Conservation (phyloP, 345 rosid genomes). For the Isatis tinctoria region DNA sequence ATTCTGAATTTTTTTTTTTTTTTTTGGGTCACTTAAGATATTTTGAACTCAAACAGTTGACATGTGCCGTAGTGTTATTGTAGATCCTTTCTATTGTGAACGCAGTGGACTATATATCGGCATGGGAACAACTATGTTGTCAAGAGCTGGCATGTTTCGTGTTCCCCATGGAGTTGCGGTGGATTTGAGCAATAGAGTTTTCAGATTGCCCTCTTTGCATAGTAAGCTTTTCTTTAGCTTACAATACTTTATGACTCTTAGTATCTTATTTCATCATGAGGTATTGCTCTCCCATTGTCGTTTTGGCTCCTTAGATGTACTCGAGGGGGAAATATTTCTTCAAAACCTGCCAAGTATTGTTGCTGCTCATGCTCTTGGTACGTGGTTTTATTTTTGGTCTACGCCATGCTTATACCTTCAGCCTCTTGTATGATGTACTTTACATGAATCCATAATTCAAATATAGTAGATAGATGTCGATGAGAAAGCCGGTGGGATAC, state of each 20-base stretch:
- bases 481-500: neutral
- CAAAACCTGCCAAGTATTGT: constrained; percentile 93
- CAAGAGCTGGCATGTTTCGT: constrained; percentile 95
- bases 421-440: neutral
- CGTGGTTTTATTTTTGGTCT: neutral
- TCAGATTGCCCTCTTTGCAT: constrained; percentile 72
- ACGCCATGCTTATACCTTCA: neutral
- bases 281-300: neutral
- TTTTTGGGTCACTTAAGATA: neutral
- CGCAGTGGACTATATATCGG: constrained; percentile 86
- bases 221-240: constrained; percentile 42
- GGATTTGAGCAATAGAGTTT: constrained; percentile 72
- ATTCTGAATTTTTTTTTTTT: neutral
- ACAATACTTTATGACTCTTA: constrained; percentile 14
- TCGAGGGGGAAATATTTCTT: constrained; percentile 94
- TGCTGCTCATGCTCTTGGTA: constrained; percentile 91
- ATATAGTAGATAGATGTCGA: neutral
- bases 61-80: constrained; percentile 28
- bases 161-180: constrained; percentile 78
- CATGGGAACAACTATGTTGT: constrained; percentile 82
- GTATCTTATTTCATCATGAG: constrained; percentile 7
- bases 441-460: neutral
- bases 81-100: constrained; percentile 76
- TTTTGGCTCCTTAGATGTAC: constrained; percentile 60
- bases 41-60: constrained; percentile 20